Evolutionary conservation across 73 alveolate genomes (phyloP).

Genomic region (Paramecium primaurelia): DNA sequence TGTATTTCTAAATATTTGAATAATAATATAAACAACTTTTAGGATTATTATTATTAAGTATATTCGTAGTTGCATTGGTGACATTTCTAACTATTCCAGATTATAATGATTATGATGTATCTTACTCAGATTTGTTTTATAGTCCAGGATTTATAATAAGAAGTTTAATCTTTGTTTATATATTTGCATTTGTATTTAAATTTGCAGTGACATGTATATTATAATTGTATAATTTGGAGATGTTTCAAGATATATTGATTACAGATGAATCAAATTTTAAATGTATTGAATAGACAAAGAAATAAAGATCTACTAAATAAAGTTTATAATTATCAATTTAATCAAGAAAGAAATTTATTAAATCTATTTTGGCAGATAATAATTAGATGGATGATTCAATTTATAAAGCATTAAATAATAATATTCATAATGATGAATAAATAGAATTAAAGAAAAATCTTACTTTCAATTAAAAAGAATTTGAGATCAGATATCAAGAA

Average conservation of each 20-base stretch:
- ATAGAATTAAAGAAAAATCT: background rate
- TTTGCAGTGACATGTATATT: background rate
- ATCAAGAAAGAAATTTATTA: conserved; percentile 1
- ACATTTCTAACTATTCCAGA: background rate
- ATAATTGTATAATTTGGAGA: background rate
- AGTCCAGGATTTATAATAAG: conserved; percentile 41
- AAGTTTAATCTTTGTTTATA: background rate
- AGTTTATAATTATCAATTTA: background rate
- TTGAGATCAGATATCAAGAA: background rate
- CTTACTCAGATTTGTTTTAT: conserved; percentile 23
- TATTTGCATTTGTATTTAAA: conserved; percentile 12
- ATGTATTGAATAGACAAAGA: background rate
- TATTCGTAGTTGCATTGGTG: background rate
- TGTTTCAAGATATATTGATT: background rate
- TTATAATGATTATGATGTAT: background rate
- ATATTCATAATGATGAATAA: background rate
- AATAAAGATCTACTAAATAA: background rate
- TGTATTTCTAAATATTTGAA: background rate
- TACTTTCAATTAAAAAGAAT: background rate
- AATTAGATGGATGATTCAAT: conserved; percentile 27
- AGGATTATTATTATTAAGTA: background rate
- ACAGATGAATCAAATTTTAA: background rate
- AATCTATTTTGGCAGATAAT: background rate
- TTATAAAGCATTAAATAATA: conserved; percentile 21
- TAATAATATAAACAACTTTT: background rate